Conservation (phyloP, 2,329 filamentous ascomycete species). For the Epichloe aotearoae region DNA sequence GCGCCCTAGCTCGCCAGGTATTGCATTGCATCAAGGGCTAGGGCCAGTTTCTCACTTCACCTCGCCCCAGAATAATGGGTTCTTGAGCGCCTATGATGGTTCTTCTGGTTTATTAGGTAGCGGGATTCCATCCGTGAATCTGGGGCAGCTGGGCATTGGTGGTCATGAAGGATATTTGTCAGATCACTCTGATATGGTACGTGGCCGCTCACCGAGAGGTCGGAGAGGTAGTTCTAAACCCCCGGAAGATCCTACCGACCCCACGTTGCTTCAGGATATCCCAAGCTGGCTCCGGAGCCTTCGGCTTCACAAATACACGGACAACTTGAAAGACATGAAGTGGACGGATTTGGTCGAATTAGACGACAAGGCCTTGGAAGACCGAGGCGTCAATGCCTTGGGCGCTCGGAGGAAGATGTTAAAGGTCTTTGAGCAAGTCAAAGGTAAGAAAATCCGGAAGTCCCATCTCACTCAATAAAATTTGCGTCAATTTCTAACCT, state of each 20-base stretch:
- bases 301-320: constrained; percentile 95
- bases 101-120: constrained; percentile 55
- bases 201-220: constrained; percentile 83
- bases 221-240: constrained; percentile 92
- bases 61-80: constrained; percentile 89
- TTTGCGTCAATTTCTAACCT: constrained; percentile 9
- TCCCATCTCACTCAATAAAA: background rate
- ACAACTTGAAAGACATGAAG: constrained; percentile 92
- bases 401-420: constrained; percentile 95
- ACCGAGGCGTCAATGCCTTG: constrained; percentile 85
- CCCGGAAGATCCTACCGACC: constrained; percentile 96
- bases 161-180: constrained; percentile 79
- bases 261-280: constrained; percentile 81
- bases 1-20: constrained; percentile 76
- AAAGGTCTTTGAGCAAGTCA: constrained; percentile 97
- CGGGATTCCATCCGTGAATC: constrained; percentile 55
- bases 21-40: constrained; percentile 61
- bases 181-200: constrained; percentile 81
- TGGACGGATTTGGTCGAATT: constrained; percentile 89
- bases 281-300: constrained; percentile 91
- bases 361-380: constrained; percentile 85
- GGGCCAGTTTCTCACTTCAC: constrained; percentile 57
- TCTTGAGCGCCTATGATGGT: constrained; percentile 76
- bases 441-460: constrained; percentile 34
- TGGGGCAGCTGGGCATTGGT: constrained; percentile 58